phyloP scores from a whole-genome alignment of 768 basidiomycete genomes.

The Russula vinacea region DNA sequence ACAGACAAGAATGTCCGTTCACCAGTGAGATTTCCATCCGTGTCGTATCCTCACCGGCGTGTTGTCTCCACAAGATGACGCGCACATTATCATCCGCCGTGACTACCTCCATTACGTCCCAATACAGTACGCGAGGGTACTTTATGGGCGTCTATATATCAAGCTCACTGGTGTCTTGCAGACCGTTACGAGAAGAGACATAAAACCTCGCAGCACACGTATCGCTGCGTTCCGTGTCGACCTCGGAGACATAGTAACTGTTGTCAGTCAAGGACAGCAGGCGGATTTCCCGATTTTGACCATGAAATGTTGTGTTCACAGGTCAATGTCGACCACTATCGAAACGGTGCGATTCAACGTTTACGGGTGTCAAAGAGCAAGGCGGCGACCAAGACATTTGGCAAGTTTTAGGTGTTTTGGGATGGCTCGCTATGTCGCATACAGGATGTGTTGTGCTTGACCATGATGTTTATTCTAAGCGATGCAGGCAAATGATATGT shows the following conservation, averaged over 20 bases:
- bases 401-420: constrained; percentile 70
- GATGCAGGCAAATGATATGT: constrained; percentile 11
- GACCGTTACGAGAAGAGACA: constrained; percentile 99
- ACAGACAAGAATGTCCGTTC: constrained; percentile 99
- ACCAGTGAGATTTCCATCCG: constrained; percentile 96
- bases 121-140: constrained; percentile 68
- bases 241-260: constrained; percentile 88
- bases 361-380: constrained; percentile 92
- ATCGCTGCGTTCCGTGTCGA: constrained; percentile 98
- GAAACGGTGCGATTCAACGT: constrained; percentile 99
- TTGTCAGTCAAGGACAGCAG: constrained; percentile 53
- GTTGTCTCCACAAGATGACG: constrained; percentile 99
- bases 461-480: constrained; percentile 33
- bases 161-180: constrained; percentile 34
- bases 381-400: constrained; percentile 85
- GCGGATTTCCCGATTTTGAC: not conserved
- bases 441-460: constrained; percentile 35
- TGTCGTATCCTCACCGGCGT: constrained; percentile 93
- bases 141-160: not conserved
- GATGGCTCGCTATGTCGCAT: constrained; percentile 27
- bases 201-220: constrained; percentile 97
- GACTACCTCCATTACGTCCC: constrained; percentile 96
- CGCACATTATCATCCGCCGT: constrained; percentile 96
- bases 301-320: constrained; percentile 34
- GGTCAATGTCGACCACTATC: constrained; percentile 99